phyloP scores from a whole-genome alignment of 2,329 filamentous ascomycete genomes.

The Ophidiomyces ophidiicola region DNA sequence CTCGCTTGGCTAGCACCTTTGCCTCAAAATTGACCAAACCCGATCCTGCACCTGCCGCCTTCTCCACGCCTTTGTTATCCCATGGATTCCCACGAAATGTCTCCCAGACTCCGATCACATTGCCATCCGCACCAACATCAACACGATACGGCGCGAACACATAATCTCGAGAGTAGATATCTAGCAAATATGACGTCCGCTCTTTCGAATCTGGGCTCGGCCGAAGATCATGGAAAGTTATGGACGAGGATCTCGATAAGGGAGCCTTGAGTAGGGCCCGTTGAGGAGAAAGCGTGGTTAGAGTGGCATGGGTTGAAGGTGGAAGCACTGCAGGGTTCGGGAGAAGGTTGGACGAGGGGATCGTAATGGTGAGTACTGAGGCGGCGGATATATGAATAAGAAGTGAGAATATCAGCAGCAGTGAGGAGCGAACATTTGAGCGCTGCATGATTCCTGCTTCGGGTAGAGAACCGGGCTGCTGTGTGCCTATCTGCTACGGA shows the following conservation, averaged over 20 bases:
- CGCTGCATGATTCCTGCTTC: neutral
- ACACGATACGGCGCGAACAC: constrained; percentile 69
- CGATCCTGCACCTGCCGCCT: constrained; percentile 29
- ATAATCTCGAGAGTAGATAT: constrained; percentile 63
- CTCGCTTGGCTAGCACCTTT: constrained; percentile 50
- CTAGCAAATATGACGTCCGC: constrained; percentile 57
- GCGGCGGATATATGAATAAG: constrained; percentile 16
- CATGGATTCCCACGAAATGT: constrained; percentile 83
- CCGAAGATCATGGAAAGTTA: constrained; percentile 54
- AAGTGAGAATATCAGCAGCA: constrained; percentile 17
- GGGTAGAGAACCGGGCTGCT: too few species aligned
- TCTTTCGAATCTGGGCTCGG: constrained; percentile 28
- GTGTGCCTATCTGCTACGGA: too few species aligned
- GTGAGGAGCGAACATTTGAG: constrained; percentile 2
- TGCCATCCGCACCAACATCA: constrained; percentile 43
- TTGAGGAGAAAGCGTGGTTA: constrained; percentile 35
- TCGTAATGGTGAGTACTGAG: constrained; percentile 27
- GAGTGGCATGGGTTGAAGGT: constrained; percentile 41
- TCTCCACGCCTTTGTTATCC: constrained; percentile 59
- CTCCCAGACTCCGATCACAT: constrained; percentile 58
- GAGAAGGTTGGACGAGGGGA: constrained; percentile 33
- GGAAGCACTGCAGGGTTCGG: constrained; percentile 33
- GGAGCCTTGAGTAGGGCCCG: constrained; percentile 47
- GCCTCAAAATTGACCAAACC: constrained; percentile 47
- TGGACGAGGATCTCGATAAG: constrained; percentile 55